phyloP scores from a whole-genome alignment of 176 grass and related monocot species.

The Microstegium vimineum region DNA sequence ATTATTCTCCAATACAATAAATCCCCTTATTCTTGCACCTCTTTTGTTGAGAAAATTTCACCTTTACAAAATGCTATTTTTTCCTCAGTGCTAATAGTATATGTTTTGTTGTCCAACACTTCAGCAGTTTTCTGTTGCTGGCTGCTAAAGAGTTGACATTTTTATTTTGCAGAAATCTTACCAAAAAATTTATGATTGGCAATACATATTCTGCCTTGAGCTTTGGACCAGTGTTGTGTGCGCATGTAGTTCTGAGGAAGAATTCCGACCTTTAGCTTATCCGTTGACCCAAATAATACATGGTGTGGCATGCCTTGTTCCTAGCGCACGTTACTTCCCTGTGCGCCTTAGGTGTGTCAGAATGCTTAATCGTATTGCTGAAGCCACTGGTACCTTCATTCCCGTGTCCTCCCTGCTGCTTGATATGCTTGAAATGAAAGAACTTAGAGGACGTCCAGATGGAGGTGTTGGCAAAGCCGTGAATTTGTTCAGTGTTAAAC shows the following conservation, averaged over 20 bases:
- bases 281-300: constrained; percentile 89
- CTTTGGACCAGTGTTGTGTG: constrained; percentile 87
- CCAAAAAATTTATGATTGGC: constrained; percentile 93
- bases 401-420: too few relatives aligned
- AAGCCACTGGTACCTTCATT: too few relatives aligned
- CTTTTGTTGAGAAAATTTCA: background rate
- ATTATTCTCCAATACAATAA: too few relatives aligned
- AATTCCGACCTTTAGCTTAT: constrained; percentile 86
- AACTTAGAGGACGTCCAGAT: too few relatives aligned
- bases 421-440: too few relatives aligned
- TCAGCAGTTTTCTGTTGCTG: constrained; percentile 13
- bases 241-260: constrained; percentile 49
- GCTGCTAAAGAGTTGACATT: constrained; percentile 16
- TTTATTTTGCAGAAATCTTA: constrained; percentile 76
- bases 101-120: background rate
- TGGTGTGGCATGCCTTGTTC: constrained; percentile 76
- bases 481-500: constrained; percentile 85
- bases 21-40: background rate
- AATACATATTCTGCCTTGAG: constrained; percentile 98
- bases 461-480: too few relatives aligned
- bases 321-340: constrained; percentile 76
- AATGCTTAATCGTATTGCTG: too few relatives aligned
- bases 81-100: background rate
- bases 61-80: background rate
- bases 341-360: constrained; percentile 69